Percentiles rank a stretch among this genome's conserved stretches.
phyloP scores from a whole-genome alignment of 2,329 filamentous ascomycete genomes.

The Elsinoe arachidis region DNA sequence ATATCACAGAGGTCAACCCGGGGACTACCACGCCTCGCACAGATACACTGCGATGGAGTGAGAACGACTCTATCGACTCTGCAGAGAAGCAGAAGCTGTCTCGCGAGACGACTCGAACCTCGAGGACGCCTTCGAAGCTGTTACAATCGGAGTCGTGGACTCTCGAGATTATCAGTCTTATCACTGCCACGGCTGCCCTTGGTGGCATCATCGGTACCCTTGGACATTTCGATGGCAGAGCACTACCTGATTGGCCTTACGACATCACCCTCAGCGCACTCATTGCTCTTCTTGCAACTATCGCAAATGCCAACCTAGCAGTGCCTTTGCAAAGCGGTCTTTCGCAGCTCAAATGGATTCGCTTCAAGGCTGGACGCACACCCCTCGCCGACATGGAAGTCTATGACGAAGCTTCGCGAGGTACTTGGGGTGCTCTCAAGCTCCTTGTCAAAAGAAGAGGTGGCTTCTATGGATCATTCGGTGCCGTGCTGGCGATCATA shows the following conservation, averaged over 20 bases:
- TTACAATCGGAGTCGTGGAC: constrained; percentile 10
- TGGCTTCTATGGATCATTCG: constrained; percentile 22
- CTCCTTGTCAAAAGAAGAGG: constrained; percentile 24
- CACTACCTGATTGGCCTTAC: constrained; percentile 14
- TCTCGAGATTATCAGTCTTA: constrained; percentile 14
- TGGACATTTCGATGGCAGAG: constrained; percentile 12
- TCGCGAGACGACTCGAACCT: neutral
- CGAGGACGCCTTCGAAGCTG: neutral
- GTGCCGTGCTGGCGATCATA: constrained; percentile 23
- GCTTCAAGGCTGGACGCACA: constrained; percentile 13
- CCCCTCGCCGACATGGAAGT: constrained; percentile 23
- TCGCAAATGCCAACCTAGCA: constrained; percentile 14
- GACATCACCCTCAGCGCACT: constrained; percentile 15
- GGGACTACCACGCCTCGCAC: neutral
- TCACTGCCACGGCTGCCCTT: constrained; percentile 9
- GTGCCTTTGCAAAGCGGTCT: constrained; percentile 11
- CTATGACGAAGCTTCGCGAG: constrained; percentile 29
- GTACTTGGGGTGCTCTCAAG: constrained; percentile 24
- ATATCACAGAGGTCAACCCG: neutral
- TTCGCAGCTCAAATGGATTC: constrained; percentile 16
- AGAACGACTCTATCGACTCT: neutral
- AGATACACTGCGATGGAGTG: neutral
- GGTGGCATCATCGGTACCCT: constrained; percentile 14
- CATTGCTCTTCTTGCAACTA: constrained; percentile 13
- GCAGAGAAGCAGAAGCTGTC: neutral